phyloP scores from a whole-genome alignment of 495 filamentous ascomycete species.

The Hyaloscypha finlandica region DNA sequence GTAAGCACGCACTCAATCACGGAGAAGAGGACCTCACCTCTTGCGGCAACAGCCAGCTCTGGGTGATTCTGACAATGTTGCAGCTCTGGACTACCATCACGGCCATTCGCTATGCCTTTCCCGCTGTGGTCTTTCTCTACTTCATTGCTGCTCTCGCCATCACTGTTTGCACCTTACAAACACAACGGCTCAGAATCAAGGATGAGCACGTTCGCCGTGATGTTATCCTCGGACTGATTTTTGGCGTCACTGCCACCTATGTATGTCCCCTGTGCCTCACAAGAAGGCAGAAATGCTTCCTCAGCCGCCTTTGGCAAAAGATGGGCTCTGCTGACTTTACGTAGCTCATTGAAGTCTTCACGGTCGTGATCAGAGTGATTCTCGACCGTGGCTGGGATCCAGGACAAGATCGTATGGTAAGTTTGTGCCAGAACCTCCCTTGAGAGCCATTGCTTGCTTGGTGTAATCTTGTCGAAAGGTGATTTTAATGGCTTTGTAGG shows the following conservation, averaged over 20 bases:
- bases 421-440: not conserved
- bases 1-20: not conserved
- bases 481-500: conserved; percentile 28
- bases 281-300: not conserved
- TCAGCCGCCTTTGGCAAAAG: not conserved
- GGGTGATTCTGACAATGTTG: conserved; percentile 9
- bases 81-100: conserved; percentile 23
- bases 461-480: not conserved
- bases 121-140: conserved; percentile 54
- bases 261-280: conserved; percentile 31
- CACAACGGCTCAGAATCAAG: conserved; percentile 38
- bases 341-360: conserved; percentile 44
- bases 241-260: conserved; percentile 50
- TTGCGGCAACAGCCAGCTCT: not conserved
- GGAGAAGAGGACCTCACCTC: not conserved
- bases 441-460: conserved; percentile 4
- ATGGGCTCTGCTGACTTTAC: not conserved
- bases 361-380: conserved; percentile 42
- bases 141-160: conserved; percentile 52
- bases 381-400: conserved; percentile 43
- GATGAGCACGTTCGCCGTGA: conserved; percentile 45
- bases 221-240: conserved; percentile 49
- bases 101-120: conserved; percentile 56
- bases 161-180: conserved; percentile 58
- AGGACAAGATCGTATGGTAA: conserved; percentile 51